phyloP scores from a whole-genome alignment of 164 flowering plant species.

The Sextonia rubra region DNA sequence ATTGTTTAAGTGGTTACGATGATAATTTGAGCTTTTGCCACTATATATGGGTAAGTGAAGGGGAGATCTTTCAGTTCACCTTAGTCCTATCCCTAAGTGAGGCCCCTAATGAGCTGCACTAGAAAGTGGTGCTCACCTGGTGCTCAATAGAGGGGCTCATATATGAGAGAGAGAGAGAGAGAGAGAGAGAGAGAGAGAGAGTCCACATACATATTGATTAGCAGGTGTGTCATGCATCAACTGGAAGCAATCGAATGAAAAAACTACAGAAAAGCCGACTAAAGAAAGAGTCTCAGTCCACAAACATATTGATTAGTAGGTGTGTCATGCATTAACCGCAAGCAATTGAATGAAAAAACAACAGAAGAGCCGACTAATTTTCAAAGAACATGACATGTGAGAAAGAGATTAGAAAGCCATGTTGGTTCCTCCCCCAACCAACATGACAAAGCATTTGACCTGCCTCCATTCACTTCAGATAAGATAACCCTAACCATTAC shows the following conservation, averaged over 20 bases:
- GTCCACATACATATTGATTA: too few species aligned
- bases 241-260: not conserved
- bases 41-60: too few species aligned
- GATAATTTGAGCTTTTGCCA: too few species aligned
- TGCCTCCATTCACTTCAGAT: not conserved
- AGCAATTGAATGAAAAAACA: not conserved
- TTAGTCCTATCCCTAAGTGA: too few species aligned
- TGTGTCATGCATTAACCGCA: not conserved
- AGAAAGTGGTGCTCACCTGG: too few species aligned
- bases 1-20: too few species aligned
- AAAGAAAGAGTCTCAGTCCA: not conserved
- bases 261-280: not conserved
- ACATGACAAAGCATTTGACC: slow-evolving; percentile 2
- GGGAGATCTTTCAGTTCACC: too few species aligned
- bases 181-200: too few species aligned
- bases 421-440: not conserved
- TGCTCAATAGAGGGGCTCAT: too few species aligned
- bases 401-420: not conserved
- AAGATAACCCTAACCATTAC: not conserved
- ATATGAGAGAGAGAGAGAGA: too few species aligned
- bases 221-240: not conserved
- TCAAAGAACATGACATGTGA: slow-evolving; percentile 1
- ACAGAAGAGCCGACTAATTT: not conserved
- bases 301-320: too few species aligned
- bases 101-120: too few species aligned